Evolutionary conservation across 805 yeast genomes (phyloP).

Genomic region (Kodamaea laetipori): DNA sequence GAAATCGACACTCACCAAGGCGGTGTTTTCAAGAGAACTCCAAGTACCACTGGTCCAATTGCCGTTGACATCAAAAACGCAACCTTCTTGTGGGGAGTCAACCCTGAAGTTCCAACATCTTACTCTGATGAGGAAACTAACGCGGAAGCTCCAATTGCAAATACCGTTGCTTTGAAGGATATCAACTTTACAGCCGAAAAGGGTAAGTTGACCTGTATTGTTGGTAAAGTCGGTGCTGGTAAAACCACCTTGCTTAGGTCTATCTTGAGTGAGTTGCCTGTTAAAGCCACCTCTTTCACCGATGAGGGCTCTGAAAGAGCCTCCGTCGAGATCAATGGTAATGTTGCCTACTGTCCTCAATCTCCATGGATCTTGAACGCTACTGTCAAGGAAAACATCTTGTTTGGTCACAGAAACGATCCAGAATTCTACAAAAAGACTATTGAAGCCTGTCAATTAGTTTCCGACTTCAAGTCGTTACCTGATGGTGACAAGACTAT

Average conservation of each 20-base stretch:
- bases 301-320: slow-evolving; percentile 12
- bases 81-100: slow-evolving; percentile 35
- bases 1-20: slow-evolving; percentile 32
- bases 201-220: slow-evolving; percentile 42
- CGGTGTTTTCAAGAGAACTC: slow-evolving; percentile 19
- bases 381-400: slow-evolving; percentile 41
- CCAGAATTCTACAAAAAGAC: slow-evolving; percentile 33
- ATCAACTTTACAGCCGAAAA: slow-evolving; percentile 35
- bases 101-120: slow-evolving; percentile 11
- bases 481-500: slow-evolving; percentile 46
- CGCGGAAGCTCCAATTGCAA: slow-evolving; percentile 16
- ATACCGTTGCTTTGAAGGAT: slow-evolving; percentile 32
- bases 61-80: slow-evolving; percentile 31
- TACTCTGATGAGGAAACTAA: slow-evolving; percentile 16
- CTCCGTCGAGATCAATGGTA: slow-evolving; percentile 30
- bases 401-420: slow-evolving; percentile 38
- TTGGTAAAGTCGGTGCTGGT: slow-evolving; percentile 45
- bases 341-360: slow-evolving; percentile 44
- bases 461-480: slow-evolving; percentile 35
- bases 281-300: slow-evolving; percentile 9
- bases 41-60: slow-evolving; percentile 21
- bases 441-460: slow-evolving; percentile 39
- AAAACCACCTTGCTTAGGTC: slow-evolving; percentile 40
- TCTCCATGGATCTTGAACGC: slow-evolving; percentile 45
- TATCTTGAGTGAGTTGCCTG: slow-evolving; percentile 35